Percentiles rank a stretch among this genome's conserved stretches.
These are phyloP conservation scores for Fusarium temperatum DNA, from an alignment of 2,329 filamentous ascomycete genomes.

Conservation along the genomic window DNA sequence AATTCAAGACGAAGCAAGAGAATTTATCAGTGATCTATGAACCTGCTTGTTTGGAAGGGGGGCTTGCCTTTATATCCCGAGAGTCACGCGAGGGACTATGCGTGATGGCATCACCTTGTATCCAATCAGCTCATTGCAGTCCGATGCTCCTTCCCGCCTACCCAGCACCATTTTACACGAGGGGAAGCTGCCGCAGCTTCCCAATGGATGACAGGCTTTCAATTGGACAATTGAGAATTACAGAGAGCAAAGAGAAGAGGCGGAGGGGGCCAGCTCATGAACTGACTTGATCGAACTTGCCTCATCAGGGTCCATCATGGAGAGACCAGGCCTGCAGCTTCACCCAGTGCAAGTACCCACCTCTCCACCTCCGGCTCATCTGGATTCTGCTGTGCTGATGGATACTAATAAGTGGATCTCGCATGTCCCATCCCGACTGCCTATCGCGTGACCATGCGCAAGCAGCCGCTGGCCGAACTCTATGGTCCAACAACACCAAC, in stretches of 20 bases:
- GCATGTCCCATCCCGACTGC: constrained; percentile 39
- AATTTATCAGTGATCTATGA: not conserved
- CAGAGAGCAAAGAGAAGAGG: not conserved
- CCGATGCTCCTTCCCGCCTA: constrained; percentile 20
- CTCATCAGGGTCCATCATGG: constrained; percentile 23
- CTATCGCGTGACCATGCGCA: constrained; percentile 48
- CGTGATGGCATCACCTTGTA: constrained; percentile 40
- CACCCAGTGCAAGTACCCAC: constrained; percentile 8
- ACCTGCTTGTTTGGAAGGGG: constrained; percentile 14
- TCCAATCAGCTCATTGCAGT: constrained; percentile 43
- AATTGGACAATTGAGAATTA: constrained; percentile 29
- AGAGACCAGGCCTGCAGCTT: not conserved
- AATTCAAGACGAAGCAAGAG: not conserved
- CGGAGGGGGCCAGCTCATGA: constrained; percentile 16
- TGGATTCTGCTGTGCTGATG: not conserved
- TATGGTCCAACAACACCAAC: constrained; percentile 17
- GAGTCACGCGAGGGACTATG: constrained; percentile 40
- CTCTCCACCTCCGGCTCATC: not conserved
- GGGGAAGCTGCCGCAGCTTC: constrained; percentile 3
- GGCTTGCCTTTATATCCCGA: constrained; percentile 40
- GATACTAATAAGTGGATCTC: constrained; percentile 23
- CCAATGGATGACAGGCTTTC: constrained; percentile 1
- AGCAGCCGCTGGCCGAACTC: constrained; percentile 39
- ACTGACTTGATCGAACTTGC: not conserved
- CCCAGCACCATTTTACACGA: not conserved